phyloP scores from a whole-genome alignment of 2,329 filamentous ascomycete genomes.

The Colletotrichum tabaci region DNA sequence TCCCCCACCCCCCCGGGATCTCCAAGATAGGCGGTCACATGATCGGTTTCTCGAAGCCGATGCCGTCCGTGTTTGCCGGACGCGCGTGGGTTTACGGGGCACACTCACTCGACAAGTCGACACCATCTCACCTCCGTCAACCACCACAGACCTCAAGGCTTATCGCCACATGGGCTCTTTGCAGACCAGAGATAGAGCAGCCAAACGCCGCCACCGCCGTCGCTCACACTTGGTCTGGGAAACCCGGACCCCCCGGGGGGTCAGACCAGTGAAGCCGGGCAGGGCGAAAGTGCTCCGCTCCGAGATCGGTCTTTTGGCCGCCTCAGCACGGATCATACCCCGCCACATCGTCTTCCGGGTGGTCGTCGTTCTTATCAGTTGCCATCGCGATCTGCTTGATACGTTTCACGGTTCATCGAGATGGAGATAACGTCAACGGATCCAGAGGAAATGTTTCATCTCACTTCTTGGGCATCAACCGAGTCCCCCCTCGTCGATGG shows the following conservation, averaged over 20 bases:
- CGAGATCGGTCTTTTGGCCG: conserved; percentile 8
- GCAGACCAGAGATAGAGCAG: conserved; percentile 19
- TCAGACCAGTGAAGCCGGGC: conserved; percentile 11
- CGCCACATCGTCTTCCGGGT: neutral
- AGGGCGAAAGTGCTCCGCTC: neutral
- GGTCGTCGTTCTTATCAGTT: conserved; percentile 4
- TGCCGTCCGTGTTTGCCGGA: conserved; percentile 28
- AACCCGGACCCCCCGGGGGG: neutral
- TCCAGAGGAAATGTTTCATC: neutral
- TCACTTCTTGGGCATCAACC: conserved; percentile 1
- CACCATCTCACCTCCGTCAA: neutral
- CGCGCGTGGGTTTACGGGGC: conserved; percentile 24
- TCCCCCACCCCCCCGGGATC: conserved; percentile 1
- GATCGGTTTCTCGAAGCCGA: conserved; percentile 44
- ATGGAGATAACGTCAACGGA: conserved; percentile 7
- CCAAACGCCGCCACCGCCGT: neutral
- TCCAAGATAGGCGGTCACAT: conserved; percentile 41
- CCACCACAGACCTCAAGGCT: neutral
- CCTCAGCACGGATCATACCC: neutral
- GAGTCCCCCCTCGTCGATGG: neutral
- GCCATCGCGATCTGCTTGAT: neutral
- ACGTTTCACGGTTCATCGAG: neutral
- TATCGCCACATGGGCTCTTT: conserved; percentile 25
- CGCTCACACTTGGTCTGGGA: neutral
- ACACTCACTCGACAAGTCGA: neutral